These are phyloP conservation scores for Ascochyta viciae-villosae DNA, from an alignment of 2,329 filamentous ascomycete genomes.

Conservation along the genomic window DNA sequence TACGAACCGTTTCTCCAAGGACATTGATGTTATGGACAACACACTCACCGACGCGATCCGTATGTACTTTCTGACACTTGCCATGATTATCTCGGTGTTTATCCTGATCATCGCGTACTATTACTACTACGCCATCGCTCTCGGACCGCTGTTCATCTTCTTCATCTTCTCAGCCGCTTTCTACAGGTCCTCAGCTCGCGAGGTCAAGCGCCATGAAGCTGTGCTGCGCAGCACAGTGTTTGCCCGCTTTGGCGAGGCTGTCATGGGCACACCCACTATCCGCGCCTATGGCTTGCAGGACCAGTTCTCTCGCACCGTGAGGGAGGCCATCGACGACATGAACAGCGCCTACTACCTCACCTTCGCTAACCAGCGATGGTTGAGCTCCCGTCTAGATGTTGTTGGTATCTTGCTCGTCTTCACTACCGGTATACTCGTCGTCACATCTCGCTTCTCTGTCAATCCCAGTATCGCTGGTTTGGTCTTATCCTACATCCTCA, in stretches of 20 bases:
- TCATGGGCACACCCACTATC: slow-evolving; percentile 84
- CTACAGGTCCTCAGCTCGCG: slow-evolving; percentile 88
- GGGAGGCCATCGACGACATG: slow-evolving; percentile 84
- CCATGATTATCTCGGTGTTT: slow-evolving; percentile 69
- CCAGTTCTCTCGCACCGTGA: slow-evolving; percentile 74
- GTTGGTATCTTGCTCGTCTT: slow-evolving; percentile 88
- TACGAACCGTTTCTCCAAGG: slow-evolving; percentile 93
- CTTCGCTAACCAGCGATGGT: slow-evolving; percentile 94
- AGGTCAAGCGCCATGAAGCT: slow-evolving; percentile 93
- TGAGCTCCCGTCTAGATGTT: slow-evolving; percentile 82
- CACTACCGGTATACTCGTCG: slow-evolving; percentile 85
- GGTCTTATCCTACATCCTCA: slow-evolving; percentile 90
- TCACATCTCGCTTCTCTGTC: slow-evolving; percentile 87
- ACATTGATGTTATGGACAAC: slow-evolving; percentile 97
- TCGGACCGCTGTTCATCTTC: slow-evolving; percentile 73
- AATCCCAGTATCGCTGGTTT: slow-evolving; percentile 84
- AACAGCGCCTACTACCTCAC: slow-evolving; percentile 93
- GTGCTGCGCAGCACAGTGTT: slow-evolving; percentile 88
- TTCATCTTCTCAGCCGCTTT: slow-evolving; percentile 86
- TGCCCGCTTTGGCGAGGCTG: slow-evolving; percentile 87
- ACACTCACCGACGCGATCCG: slow-evolving; percentile 86
- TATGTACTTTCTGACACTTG: slow-evolving; percentile 88
- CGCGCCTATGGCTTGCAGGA: slow-evolving; percentile 84
- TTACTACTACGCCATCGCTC: slow-evolving; percentile 80
- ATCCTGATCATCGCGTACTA: slow-evolving; percentile 94